Evolutionary conservation across 2,329 filamentous ascomycete species (phyloP).

Genomic region (Diaporthe batatas): DNA sequence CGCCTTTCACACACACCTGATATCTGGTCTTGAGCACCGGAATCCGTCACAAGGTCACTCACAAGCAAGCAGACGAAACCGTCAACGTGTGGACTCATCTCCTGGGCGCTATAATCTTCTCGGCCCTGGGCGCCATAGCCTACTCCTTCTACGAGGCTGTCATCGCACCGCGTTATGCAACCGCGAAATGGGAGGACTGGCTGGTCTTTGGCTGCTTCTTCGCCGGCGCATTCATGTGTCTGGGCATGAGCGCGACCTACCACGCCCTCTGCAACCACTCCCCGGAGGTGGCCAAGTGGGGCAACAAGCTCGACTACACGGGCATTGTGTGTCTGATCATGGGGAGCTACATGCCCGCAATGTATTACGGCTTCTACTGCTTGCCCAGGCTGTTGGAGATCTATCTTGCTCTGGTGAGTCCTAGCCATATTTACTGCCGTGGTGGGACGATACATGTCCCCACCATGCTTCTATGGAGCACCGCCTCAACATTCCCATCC

Average conservation of each 20-base stretch:
- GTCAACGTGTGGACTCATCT: slow-evolving; percentile 75
- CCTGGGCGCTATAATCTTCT: slow-evolving; percentile 73
- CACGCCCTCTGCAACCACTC: slow-evolving; percentile 91
- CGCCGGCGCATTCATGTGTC: slow-evolving; percentile 76
- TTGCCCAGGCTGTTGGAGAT: slow-evolving; percentile 72
- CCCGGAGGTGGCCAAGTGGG: slow-evolving; percentile 79
- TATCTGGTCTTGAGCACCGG: background rate
- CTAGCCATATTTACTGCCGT: background rate
- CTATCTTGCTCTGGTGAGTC: slow-evolving; percentile 81
- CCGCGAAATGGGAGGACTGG: slow-evolving; percentile 74
- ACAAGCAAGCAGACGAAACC: slow-evolving; percentile 60
- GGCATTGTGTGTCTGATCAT: slow-evolving; percentile 94
- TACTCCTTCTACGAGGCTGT: slow-evolving; percentile 63
- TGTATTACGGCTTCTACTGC: slow-evolving; percentile 90
- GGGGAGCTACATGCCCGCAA: slow-evolving; percentile 88
- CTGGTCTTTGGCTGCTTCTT: slow-evolving; percentile 85
- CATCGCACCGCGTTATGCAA: slow-evolving; percentile 75
- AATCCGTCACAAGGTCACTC: background rate
- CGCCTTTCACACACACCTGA: too few species aligned
- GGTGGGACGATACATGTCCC: background rate
- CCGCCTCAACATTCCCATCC: background rate
- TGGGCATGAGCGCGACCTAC: slow-evolving; percentile 87
- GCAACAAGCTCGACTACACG: slow-evolving; percentile 94
- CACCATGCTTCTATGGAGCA: background rate
- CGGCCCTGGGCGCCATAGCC: slow-evolving; percentile 55